Evolutionary conservation across 2,329 filamentous ascomycete genomes (phyloP).

Genomic region (Paecilomyces fulvus): DNA sequence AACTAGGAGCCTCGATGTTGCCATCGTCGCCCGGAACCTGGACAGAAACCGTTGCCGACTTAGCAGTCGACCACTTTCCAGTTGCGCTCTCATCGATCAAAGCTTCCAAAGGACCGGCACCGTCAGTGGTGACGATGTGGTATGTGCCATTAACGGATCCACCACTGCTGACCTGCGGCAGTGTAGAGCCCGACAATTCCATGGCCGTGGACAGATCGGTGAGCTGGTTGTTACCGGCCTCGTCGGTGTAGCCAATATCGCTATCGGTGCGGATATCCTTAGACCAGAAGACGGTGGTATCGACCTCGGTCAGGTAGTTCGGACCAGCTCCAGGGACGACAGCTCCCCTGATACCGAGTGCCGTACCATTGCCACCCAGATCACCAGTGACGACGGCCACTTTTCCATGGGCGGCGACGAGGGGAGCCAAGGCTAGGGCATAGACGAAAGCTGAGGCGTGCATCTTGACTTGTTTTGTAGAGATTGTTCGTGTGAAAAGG

Average conservation of each 20-base stretch:
- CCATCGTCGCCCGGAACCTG: conserved; percentile 1
- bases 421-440: background rate
- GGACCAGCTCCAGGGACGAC: conserved; percentile 3
- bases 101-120: conserved; percentile 3
- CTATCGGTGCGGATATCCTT: conserved; percentile 3
- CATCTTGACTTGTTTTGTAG: background rate
- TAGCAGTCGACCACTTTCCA: conserved; percentile 3
- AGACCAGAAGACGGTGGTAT: conserved; percentile 5
- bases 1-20: background rate
- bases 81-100: conserved; percentile 2
- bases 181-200: background rate
- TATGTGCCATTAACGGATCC: conserved; percentile 3
- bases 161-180: conserved; percentile 5
- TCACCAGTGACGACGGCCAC: conserved; percentile 4
- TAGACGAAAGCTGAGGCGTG: background rate
- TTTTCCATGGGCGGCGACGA: conserved; percentile 5
- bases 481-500: background rate
- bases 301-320: conserved; percentile 4
- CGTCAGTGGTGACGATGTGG: conserved; percentile 4
- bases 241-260: conserved; percentile 2
- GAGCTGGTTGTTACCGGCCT: conserved; percentile 3
- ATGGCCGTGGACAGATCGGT: conserved; percentile 1
- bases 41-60: background rate
- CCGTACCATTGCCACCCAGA: conserved; percentile 5
- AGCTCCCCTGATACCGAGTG: conserved; percentile 4